Conservation (phyloP, 208 protist species). For the Crithidia fasciculata region DNA sequence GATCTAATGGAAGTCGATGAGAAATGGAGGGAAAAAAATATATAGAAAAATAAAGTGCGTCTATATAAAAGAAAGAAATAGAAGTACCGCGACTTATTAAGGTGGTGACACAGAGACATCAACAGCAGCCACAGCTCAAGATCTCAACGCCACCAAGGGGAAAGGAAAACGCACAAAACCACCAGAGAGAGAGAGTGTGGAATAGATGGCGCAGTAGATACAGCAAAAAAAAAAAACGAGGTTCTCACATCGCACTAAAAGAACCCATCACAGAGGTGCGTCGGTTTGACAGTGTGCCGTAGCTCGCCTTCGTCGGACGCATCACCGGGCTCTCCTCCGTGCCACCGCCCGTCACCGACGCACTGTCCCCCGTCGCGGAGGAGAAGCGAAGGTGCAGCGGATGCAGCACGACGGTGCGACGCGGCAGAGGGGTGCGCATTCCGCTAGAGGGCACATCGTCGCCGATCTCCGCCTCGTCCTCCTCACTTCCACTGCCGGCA, state of each 20-base stretch:
- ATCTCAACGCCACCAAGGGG: no score
- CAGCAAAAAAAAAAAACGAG: neutral
- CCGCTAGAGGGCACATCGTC: constrained; percentile 33
- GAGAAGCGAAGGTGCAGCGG: constrained; percentile 33
- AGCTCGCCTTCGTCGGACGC: constrained; percentile 28
- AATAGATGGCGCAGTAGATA: no score
- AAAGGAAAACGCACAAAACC: no score
- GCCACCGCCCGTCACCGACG: constrained; percentile 9
- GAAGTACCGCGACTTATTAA: no score
- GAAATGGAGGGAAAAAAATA: no score
- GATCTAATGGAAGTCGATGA: no score
- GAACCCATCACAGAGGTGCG: constrained; percentile 21
- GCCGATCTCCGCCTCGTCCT: constrained; percentile 9
- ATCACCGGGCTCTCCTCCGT: constrained; percentile 28
- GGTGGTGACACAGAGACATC: no score
- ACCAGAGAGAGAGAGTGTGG: no score
- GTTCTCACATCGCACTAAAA: neutral
- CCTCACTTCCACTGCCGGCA: neutral
- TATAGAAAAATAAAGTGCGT: no score
- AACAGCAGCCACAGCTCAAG: no score
- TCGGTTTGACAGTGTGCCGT: constrained; percentile 30
- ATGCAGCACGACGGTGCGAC: constrained; percentile 29
- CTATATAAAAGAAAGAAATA: no score
- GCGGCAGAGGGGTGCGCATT: constrained; percentile 32
- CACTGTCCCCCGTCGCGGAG: constrained; percentile 24